A percentile compares a stretch with the other conserved stretches of the same genome.
These are phyloP conservation scores for Beauveria sp. DNA, from an alignment of 2,329 filamentous ascomycete species.

Conservation along the genomic window DNA sequence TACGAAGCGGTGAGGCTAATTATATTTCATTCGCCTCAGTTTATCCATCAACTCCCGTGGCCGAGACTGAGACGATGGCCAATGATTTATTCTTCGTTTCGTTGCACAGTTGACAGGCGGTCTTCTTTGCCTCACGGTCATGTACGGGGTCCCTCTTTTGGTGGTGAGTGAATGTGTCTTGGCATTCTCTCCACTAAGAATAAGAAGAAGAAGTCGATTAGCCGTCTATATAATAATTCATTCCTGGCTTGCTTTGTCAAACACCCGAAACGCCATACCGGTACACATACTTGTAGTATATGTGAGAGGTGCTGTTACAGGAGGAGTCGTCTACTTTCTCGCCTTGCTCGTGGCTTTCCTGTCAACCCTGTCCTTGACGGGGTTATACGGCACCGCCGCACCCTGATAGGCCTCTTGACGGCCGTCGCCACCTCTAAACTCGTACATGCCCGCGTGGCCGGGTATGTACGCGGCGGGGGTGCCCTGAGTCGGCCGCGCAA, in stretches of 20 bases:
- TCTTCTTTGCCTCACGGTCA: not conserved
- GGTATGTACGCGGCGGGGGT: slow-evolving; percentile 34
- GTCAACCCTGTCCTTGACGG: slow-evolving; percentile 38
- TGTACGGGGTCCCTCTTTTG: not conserved
- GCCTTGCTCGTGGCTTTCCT: slow-evolving; percentile 25
- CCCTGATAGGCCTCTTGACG: slow-evolving; percentile 40
- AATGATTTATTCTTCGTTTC: too few species aligned
- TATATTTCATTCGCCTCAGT: not conserved
- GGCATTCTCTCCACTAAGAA: not conserved
- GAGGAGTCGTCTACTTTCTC: slow-evolving; percentile 19
- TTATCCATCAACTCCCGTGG: not conserved
- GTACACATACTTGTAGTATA: not conserved
- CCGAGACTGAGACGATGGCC: not conserved
- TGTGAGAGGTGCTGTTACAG: not conserved
- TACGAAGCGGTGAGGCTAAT: too few species aligned
- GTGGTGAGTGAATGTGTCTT: not conserved
- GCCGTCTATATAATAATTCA: not conserved
- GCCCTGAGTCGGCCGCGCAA: slow-evolving; percentile 52
- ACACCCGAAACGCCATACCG: not conserved
- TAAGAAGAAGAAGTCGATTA: not conserved
- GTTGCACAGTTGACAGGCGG: not conserved
- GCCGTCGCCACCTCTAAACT: slow-evolving; percentile 39
- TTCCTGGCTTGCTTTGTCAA: not conserved
- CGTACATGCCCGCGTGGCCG: slow-evolving; percentile 38
- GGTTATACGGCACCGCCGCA: slow-evolving; percentile 40